These are phyloP conservation scores for Tetracladium marchalianum DNA, from an alignment of 495 filamentous ascomycete genomes.

Conservation along the genomic window DNA sequence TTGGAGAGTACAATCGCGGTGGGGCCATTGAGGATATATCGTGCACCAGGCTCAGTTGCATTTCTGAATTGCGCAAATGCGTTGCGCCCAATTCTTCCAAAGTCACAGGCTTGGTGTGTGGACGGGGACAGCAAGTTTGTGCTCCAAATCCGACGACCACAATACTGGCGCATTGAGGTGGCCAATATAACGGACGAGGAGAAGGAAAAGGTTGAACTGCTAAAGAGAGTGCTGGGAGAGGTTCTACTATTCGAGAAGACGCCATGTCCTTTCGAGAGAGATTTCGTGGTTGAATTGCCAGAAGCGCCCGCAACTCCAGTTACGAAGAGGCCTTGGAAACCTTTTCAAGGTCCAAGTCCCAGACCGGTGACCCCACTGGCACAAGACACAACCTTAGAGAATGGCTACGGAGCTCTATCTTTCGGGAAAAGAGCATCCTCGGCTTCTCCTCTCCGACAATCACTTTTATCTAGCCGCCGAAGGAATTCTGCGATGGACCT, in stretches of 20 bases:
- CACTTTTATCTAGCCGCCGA: too few relatives aligned
- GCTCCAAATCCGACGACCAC: constrained; percentile 64
- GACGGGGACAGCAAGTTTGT: constrained; percentile 75
- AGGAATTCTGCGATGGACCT: too few relatives aligned
- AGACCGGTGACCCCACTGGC: not conserved
- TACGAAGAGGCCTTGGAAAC: constrained; percentile 61
- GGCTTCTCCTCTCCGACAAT: too few relatives aligned
- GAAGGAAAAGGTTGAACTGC: constrained; percentile 42
- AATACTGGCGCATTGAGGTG: constrained; percentile 84
- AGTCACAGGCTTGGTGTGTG: constrained; percentile 87
- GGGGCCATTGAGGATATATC: constrained; percentile 69
- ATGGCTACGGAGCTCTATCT: not conserved
- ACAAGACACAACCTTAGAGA: not conserved
- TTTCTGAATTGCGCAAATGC: constrained; percentile 76
- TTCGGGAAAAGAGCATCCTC: too few relatives aligned
- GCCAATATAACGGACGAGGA: constrained; percentile 54
- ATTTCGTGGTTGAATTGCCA: constrained; percentile 67
- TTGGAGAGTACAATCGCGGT: constrained; percentile 76
- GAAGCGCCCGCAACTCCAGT: constrained; percentile 55
- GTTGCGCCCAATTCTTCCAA: constrained; percentile 74
- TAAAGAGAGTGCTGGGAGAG: constrained; percentile 59
- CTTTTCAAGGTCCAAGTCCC: constrained; percentile 30
- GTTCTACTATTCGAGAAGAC: constrained; percentile 81
- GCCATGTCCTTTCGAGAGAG: constrained; percentile 70
- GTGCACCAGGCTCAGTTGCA: constrained; percentile 67